Conservation (phyloP, 31 red algal species). For the Porphyra umbilicalis region DNA sequence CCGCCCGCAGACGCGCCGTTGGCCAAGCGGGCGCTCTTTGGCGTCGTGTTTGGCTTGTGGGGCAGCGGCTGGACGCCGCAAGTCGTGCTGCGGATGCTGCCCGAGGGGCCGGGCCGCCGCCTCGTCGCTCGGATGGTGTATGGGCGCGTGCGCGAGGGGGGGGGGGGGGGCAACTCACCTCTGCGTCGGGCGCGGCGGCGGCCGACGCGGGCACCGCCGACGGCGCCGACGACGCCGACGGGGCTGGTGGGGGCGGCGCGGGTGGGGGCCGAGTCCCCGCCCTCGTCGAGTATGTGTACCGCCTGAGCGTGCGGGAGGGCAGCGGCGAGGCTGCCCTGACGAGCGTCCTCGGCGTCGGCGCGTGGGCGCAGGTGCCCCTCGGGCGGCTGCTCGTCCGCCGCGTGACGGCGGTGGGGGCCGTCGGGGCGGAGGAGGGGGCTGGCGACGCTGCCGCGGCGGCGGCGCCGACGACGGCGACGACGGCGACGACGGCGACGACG, state of each 20-base stretch:
- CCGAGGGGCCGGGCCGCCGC: constrained; percentile 12
- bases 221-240: constrained; percentile 7
- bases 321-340: constrained; percentile 42
- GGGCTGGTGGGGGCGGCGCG: constrained; percentile 12
- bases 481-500: constrained; percentile 51
- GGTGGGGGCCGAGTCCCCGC: constrained; percentile 40
- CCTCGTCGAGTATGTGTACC: constrained; percentile 20
- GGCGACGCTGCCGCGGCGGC: constrained; percentile 43
- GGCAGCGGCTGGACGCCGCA: constrained; percentile 55
- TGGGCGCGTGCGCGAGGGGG: constrained; percentile 17
- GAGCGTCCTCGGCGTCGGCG: constrained; percentile 36
- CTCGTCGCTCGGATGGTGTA: constrained; percentile 15
- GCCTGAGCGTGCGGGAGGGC: constrained; percentile 10
- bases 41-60: constrained; percentile 40
- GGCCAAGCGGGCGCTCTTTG: constrained; percentile 22
- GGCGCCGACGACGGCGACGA: constrained; percentile 29
- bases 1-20: constrained; percentile 14
- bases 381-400: background rate
- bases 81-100: constrained; percentile 14
- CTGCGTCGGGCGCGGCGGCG: constrained; percentile 42
- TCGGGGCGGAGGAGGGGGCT: constrained; percentile 29
- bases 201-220: constrained; percentile 7
- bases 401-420: background rate
- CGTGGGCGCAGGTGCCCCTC: constrained; percentile 42
- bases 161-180: background rate